Conservation (phyloP, 805 yeast species). For the Ogataea wickerhamii region DNA sequence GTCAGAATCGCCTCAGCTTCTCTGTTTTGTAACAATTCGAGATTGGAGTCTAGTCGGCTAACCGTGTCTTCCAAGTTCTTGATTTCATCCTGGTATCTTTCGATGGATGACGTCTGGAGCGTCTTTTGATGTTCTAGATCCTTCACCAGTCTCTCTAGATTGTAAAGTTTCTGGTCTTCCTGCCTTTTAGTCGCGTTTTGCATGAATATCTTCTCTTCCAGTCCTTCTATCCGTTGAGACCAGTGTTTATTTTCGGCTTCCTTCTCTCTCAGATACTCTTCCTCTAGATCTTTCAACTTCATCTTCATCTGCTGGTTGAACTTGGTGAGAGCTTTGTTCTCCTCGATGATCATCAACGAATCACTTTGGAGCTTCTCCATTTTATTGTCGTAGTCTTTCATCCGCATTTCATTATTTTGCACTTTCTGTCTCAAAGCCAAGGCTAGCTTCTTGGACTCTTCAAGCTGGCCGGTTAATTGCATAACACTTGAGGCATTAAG, state of each 20-base stretch:
- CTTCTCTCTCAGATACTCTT: constrained; percentile 49
- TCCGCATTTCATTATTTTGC: constrained; percentile 17
- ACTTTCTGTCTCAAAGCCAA: constrained; percentile 30
- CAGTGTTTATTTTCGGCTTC: constrained; percentile 51
- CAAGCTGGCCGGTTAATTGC: constrained; percentile 34
- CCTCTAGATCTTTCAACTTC: constrained; percentile 45
- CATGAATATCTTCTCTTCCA: constrained; percentile 48
- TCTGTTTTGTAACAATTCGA: constrained; percentile 40
- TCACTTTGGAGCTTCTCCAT: constrained; percentile 45
- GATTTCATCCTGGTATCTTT: constrained; percentile 57
- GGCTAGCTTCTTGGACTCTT: constrained; percentile 31
- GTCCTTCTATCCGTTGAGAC: constrained; percentile 50
- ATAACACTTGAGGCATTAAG: constrained; percentile 28
- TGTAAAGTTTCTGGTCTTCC: constrained; percentile 46
- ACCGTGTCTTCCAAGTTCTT: constrained; percentile 51
- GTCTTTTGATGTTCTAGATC: constrained; percentile 51
- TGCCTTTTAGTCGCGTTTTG: constrained; percentile 49
- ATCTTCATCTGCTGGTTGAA: constrained; percentile 48
- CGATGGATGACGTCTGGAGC: constrained; percentile 47
- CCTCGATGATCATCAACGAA: constrained; percentile 57
- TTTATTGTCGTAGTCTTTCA: constrained; percentile 24
- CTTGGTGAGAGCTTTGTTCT: constrained; percentile 59
- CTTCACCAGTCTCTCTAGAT: constrained; percentile 49
- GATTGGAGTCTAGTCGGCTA: constrained; percentile 40
- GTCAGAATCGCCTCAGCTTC: constrained; percentile 43